Evolutionary conservation across 2,329 filamentous ascomycete species (phyloP), one percentile per base, ranked within the genome.

Genomic region (Ophioceras dolichostomum): DNA sequence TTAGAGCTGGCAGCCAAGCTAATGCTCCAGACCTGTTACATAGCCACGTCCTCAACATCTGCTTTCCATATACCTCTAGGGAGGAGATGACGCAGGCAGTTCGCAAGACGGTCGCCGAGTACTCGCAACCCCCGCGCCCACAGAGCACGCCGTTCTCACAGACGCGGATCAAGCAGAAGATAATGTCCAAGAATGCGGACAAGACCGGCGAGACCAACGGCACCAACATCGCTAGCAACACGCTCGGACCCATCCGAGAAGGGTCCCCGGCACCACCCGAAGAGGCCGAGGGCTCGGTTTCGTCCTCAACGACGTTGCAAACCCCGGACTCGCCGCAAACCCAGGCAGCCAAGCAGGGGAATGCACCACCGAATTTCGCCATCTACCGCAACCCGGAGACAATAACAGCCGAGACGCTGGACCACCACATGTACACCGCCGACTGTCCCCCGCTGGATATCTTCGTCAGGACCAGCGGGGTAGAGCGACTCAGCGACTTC

Each of bases 21-120:
- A n/a, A n/a, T n/a, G n/a, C n/a, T n/a, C n/a, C n/a, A n/a, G n/a
- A n/a, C n/a, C n/a, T n/a, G 12, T 19, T 13, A 21, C 14, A 17
- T 36, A 76, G 72, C 39, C 63, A 67, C 19, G 60, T 73, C 21
- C 66, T 98, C 36, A 98, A 98, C 55, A 87, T 98, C 44, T 98
- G 91, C 65, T 96, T 96, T 52, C 91, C 91, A 0, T 98, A 98
- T 54, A 96, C 91, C 0, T 94, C 88, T 4, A 75, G 91, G 45
- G 87, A 94, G 51, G 91, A 98, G 56, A 96, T 98, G 47, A 93
- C 89, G 1, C 78, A 83, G 3, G 85, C 89, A 5, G 84, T 98
- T 46, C 80, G 84, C 44, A 76, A 79, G 30, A 95, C 89, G 0
- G 88, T 98, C 8, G 69, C 83, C 40, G 84, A 94, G 41, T 96